These are phyloP conservation scores for Sporothrix luriei DNA, from an alignment of 2,329 filamentous ascomycete species.

Conservation along the genomic window DNA sequence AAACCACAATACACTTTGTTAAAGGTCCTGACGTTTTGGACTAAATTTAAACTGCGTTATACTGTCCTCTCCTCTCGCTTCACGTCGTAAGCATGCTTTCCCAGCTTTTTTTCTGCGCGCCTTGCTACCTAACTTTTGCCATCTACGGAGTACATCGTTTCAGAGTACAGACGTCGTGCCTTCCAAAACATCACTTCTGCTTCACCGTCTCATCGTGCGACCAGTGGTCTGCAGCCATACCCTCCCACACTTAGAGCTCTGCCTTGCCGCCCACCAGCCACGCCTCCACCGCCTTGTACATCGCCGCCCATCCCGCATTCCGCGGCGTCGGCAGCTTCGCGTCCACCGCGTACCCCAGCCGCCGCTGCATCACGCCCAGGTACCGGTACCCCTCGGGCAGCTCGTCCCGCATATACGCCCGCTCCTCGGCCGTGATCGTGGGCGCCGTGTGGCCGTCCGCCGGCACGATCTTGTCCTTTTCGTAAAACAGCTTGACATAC, in stretches of 20 bases:
- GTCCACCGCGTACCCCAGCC: constrained; percentile 51
- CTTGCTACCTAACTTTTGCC: background rate
- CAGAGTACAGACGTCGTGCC: too few species aligned
- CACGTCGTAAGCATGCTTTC: background rate
- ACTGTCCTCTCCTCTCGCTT: too few species aligned
- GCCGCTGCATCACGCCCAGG: constrained; percentile 51
- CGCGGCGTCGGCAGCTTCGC: constrained; percentile 47
- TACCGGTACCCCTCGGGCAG: constrained; percentile 53
- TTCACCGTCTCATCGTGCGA: background rate
- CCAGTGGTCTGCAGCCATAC: background rate
- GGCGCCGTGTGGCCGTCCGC: constrained; percentile 49
- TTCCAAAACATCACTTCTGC: background rate
- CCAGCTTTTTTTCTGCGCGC: background rate
- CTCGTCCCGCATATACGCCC: constrained; percentile 42
- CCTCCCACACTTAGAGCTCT: background rate
- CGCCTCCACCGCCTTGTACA: constrained; percentile 50
- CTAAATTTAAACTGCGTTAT: background rate
- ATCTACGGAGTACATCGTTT: background rate
- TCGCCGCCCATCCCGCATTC: constrained; percentile 43
- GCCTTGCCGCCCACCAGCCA: constrained; percentile 41
- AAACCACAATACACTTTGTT: background rate
- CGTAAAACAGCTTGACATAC: constrained; percentile 54
- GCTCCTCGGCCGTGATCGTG: constrained; percentile 44
- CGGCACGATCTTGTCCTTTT: constrained; percentile 54
- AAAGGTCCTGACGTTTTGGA: background rate